These are phyloP conservation scores for Xylaria castorea DNA, from an alignment of 495 filamentous ascomycete species.

Conservation along the genomic window DNA sequence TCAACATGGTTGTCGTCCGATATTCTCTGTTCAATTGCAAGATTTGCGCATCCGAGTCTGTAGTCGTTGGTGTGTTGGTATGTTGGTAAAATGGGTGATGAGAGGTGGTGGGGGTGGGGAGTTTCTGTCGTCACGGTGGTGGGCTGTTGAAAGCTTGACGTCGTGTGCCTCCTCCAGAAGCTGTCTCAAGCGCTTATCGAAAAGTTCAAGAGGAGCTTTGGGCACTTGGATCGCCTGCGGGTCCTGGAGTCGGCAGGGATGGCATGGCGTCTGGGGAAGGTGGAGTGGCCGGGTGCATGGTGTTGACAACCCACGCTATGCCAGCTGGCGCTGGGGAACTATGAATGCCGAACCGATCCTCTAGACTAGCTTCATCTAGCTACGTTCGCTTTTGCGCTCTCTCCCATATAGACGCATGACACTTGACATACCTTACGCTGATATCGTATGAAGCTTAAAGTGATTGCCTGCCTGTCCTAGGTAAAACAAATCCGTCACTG, in stretches of 20 bases:
- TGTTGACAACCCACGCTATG: not conserved
- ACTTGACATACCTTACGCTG: not conserved
- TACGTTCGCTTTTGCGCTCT: not conserved
- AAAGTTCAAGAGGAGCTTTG: constrained; percentile 28
- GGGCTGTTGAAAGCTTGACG: constrained; percentile 24
- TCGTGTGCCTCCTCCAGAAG: constrained; percentile 21
- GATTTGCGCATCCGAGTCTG: not conserved
- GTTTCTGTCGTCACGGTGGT: constrained; percentile 17
- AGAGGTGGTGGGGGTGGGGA: constrained; percentile 21
- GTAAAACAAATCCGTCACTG: not conserved
- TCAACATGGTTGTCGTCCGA: constrained; percentile 38
- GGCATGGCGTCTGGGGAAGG: not conserved
- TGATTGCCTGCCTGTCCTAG: too few species aligned
- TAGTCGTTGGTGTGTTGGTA: not conserved
- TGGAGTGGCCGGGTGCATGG: not conserved
- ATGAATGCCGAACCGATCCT: not conserved
- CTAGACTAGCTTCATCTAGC: not conserved
- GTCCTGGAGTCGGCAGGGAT: not conserved
- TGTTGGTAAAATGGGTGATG: constrained; percentile 21
- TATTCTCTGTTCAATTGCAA: constrained; percentile 16
- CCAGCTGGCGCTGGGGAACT: constrained; percentile 13
- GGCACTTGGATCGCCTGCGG: constrained; percentile 24
- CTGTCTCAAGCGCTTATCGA: constrained; percentile 16
- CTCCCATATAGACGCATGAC: not conserved
- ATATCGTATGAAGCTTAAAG: not conserved